phyloP scores from a whole-genome alignment of 2,329 filamentous ascomycete genomes.

The Grosmannia serpens region DNA sequence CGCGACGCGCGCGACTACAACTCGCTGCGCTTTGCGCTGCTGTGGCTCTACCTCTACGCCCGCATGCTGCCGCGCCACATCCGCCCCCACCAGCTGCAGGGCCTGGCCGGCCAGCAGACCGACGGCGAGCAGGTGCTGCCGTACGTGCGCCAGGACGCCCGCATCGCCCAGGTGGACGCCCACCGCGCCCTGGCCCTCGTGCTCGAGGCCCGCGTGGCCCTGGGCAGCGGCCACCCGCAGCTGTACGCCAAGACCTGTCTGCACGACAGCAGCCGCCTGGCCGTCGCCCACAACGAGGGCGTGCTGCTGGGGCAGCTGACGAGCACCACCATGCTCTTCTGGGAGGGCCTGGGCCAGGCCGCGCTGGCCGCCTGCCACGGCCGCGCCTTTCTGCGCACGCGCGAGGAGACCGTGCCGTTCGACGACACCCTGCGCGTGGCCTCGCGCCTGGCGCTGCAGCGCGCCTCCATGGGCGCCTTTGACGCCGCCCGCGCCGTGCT shows the following conservation, averaged over 20 bases:
- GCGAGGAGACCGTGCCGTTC: slow-evolving; percentile 45
- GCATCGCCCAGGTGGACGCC: neutral
- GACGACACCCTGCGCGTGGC: slow-evolving; percentile 70
- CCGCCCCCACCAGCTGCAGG: slow-evolving; percentile 12
- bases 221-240: slow-evolving; percentile 8
- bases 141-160: slow-evolving; percentile 11
- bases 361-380: slow-evolving; percentile 47
- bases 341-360: slow-evolving; percentile 59
- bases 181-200: slow-evolving; percentile 8
- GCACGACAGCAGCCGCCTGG: slow-evolving; percentile 4
- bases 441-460: slow-evolving; percentile 57
- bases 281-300: slow-evolving; percentile 4
- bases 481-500: slow-evolving; percentile 53
- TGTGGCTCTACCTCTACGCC: slow-evolving; percentile 90
- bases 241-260: slow-evolving; percentile 7
- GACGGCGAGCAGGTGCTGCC: slow-evolving; percentile 13
- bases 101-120: slow-evolving; percentile 9
- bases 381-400: slow-evolving; percentile 66
- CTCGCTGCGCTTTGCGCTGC: slow-evolving; percentile 89
- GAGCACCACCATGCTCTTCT: slow-evolving; percentile 47
- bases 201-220: slow-evolving; percentile 10
- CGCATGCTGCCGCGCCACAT: slow-evolving; percentile 44
- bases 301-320: slow-evolving; percentile 10
- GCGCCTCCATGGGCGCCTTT: slow-evolving; percentile 58
- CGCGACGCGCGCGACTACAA: slow-evolving; percentile 85